These are phyloP conservation scores for Neophaeococcomyces mojaviensis DNA, from an alignment of 2,329 filamentous ascomycete genomes.

Conservation along the genomic window DNA sequence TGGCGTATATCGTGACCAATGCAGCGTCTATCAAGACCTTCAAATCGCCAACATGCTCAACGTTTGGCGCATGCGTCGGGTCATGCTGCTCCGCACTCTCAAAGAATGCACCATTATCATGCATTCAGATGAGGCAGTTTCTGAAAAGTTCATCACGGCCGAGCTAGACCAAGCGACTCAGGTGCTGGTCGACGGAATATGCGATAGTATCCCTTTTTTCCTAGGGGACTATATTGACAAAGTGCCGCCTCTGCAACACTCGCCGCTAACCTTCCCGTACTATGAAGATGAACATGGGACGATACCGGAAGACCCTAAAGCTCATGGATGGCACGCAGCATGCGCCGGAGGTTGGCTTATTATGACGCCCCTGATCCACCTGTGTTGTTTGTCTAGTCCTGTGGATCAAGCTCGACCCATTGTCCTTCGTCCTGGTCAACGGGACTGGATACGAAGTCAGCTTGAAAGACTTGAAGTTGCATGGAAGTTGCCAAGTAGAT, in stretches of 20 bases:
- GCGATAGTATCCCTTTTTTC: constrained; percentile 19
- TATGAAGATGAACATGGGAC: constrained; percentile 9
- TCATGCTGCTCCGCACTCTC: constrained; percentile 20
- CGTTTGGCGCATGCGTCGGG: constrained; percentile 11
- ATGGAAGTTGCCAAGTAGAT: background rate
- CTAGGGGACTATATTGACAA: constrained; percentile 18
- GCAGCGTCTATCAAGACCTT: constrained; percentile 19
- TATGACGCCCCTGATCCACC: constrained; percentile 16
- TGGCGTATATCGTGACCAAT: constrained; percentile 19
- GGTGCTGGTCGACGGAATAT: constrained; percentile 17
- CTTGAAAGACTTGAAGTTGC: constrained; percentile 19
- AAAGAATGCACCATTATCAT: constrained; percentile 11
- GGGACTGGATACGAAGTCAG: constrained; percentile 21
- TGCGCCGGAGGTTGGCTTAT: constrained; percentile 21
- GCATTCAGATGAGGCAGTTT: background rate
- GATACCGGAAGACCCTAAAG: constrained; percentile 8
- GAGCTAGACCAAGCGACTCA: constrained; percentile 18
- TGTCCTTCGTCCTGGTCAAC: constrained; percentile 18
- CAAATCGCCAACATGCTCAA: constrained; percentile 12
- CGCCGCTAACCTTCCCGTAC: constrained; percentile 15
- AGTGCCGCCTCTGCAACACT: constrained; percentile 16
- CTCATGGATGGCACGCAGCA: constrained; percentile 13
- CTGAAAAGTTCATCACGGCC: background rate
- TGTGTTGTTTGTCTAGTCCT: constrained; percentile 20
- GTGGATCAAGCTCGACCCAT: constrained; percentile 18